A percentile compares a stretch with the other conserved stretches of the same genome.
phyloP scores from a whole-genome alignment of 768 basidiomycete species.

The Lactarius vividus region DNA sequence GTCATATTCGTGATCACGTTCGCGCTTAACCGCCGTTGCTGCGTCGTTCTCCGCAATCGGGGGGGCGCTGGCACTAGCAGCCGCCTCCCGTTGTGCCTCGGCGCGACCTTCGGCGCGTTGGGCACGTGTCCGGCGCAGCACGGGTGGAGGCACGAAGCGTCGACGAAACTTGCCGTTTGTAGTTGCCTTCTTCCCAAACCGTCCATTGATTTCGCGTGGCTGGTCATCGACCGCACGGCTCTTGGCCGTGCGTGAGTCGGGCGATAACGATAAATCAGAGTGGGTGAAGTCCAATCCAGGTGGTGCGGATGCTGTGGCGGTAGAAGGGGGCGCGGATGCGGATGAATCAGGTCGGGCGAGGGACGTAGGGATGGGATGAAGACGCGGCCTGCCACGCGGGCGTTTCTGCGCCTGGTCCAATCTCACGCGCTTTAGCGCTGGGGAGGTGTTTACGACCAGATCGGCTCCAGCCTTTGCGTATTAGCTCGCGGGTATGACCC shows the following conservation, averaged over 20 bases:
- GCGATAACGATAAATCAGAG: conserved; percentile 12
- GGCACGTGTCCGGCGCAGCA: conserved; percentile 20
- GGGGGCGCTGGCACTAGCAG: neutral
- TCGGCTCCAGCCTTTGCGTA: conserved; percentile 31
- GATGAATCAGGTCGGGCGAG: neutral
- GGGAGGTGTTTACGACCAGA: conserved; percentile 35
- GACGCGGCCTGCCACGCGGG: conserved; percentile 22
- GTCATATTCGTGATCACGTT: conserved; percentile 18
- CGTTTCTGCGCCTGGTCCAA: conserved; percentile 30
- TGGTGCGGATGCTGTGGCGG: conserved; percentile 15
- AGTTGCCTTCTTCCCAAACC: conserved; percentile 61
- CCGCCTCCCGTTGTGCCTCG: conserved; percentile 25
- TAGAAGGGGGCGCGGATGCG: neutral
- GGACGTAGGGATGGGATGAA: conserved; percentile 20
- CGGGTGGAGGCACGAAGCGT: conserved; percentile 7
- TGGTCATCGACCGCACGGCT: conserved; percentile 49
- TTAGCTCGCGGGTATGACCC: conserved; percentile 29
- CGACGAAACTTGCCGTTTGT: conserved; percentile 45
- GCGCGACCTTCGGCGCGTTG: conserved; percentile 28
- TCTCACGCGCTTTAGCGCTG: conserved; percentile 36
- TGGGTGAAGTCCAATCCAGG: conserved; percentile 4
- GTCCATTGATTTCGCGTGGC: conserved; percentile 61
- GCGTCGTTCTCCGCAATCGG: neutral
- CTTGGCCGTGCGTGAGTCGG: conserved; percentile 37
- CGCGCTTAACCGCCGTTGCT: conserved; percentile 21